These are phyloP conservation scores for Amphibolis antarctica DNA, from an alignment of 106 monocot species.

Conservation along the genomic window DNA sequence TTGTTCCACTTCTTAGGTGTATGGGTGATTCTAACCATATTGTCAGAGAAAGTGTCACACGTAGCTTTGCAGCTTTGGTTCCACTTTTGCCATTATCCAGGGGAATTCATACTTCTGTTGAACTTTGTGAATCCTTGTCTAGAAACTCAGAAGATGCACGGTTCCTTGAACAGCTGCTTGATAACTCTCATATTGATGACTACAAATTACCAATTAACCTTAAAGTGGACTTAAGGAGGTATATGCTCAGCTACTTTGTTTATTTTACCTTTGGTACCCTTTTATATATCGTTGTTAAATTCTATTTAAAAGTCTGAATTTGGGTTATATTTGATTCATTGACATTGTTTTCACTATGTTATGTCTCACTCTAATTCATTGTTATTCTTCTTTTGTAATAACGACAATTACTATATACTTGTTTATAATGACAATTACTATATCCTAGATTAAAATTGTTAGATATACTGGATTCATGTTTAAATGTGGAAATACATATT, in stretches of 20 bases:
- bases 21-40: slow-evolving; percentile 74
- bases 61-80: slow-evolving; percentile 94
- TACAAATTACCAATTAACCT: slow-evolving; percentile 67
- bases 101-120: slow-evolving; percentile 54
- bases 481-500: too few species aligned
- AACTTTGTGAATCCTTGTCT: slow-evolving; percentile 55
- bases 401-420: too few species aligned
- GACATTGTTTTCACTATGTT: too few species aligned
- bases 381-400: too few species aligned
- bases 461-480: too few species aligned
- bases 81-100: slow-evolving; percentile 79
- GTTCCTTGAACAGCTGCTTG: slow-evolving; percentile 95
- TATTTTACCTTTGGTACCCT: neutral
- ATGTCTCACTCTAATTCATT: too few species aligned
- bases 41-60: slow-evolving; percentile 86
- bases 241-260: neutral
- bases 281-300: neutral
- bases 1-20: slow-evolving; percentile 88
- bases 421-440: too few species aligned
- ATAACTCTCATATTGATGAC: slow-evolving; percentile 95
- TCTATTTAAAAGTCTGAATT: too few species aligned
- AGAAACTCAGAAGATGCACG: slow-evolving; percentile 67
- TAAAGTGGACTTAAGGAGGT: slow-evolving; percentile 76
- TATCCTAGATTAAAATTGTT: too few species aligned
- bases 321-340: too few species aligned